Percentiles rank a stretch among this genome's conserved stretches.
phyloP scores from a whole-genome alignment of 75 land plant species.

The Isoetes taiwanensis region DNA sequence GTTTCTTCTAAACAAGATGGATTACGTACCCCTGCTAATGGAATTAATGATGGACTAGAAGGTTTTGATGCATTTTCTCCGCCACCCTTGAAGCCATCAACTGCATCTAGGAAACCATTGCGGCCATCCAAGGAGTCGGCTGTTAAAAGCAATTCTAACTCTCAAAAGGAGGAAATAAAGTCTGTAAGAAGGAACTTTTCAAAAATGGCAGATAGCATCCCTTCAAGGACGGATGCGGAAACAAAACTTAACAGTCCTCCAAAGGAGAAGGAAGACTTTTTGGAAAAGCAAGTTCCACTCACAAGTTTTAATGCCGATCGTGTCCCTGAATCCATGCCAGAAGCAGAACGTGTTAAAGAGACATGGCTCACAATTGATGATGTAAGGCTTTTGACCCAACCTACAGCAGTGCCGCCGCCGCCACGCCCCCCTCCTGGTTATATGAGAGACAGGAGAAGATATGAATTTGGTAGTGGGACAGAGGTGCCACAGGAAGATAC shows the following conservation, averaged over 20 bases:
- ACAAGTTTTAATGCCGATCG: constrained; percentile 7
- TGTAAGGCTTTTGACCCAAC: constrained; percentile 71
- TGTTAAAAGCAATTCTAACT: neutral
- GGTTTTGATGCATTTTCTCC: constrained; percentile 39
- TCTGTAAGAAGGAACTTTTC: constrained; percentile 7
- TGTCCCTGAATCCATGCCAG: constrained; percentile 17
- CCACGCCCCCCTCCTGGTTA: constrained; percentile 74
- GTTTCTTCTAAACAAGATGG: constrained; percentile 19
- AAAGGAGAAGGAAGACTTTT: too few relatives aligned
- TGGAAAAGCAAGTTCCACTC: constrained; percentile 10
- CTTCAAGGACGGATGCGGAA: constrained; percentile 19
- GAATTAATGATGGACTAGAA: constrained; percentile 34
- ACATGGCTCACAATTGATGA: constrained; percentile 79
- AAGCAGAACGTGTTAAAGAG: constrained; percentile 28
- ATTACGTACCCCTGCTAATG: constrained; percentile 11
- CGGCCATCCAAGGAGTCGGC: neutral
- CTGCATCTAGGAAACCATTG: constrained; percentile 16
- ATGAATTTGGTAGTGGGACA: constrained; percentile 4
- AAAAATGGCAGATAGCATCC: neutral
- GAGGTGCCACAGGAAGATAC: neutral
- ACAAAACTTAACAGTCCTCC: constrained; percentile 12
- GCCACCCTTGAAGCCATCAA: constrained; percentile 8
- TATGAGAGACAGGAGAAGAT: neutral
- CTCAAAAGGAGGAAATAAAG: constrained; percentile 6
- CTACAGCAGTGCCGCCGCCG: constrained; percentile 86